Conservation (phyloP, 192 early-diverging fungal species). For the Coemansia sp. region DNA sequence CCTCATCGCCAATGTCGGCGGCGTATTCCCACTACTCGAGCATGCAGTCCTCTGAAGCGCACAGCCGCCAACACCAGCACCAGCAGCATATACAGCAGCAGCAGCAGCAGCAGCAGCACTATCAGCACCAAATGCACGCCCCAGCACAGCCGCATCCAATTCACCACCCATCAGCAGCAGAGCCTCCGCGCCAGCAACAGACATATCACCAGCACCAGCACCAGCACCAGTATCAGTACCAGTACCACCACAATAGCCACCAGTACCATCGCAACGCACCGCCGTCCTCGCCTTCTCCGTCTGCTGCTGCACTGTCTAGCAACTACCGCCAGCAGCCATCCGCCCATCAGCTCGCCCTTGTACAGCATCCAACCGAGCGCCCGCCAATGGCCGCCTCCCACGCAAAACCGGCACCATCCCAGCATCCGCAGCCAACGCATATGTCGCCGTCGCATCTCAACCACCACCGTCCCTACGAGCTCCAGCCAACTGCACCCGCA, state of each 20-base stretch:
- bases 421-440: conserved; percentile 10
- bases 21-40: background rate
- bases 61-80: background rate
- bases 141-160: conserved; percentile 24
- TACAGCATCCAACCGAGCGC: conserved; percentile 9
- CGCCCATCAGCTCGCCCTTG: background rate
- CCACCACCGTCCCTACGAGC: conserved; percentile 44
- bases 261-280: background rate
- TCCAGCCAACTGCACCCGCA: conserved; percentile 44
- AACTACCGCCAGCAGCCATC: conserved; percentile 5
- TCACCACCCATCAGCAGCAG: conserved; percentile 10
- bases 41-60: conserved; percentile 6
- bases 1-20: background rate
- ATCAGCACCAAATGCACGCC: background rate
- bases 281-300: background rate
- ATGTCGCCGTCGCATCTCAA: conserved; percentile 6
- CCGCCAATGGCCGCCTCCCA: conserved; percentile 1
- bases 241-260: background rate
- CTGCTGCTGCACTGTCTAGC: background rate
- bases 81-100: background rate
- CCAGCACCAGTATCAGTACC: background rate
- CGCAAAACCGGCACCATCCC: background rate
- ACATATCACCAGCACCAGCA: background rate
- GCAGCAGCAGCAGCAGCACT: too few relatives aligned
- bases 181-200: conserved; percentile 14